A percentile compares a stretch with the other conserved stretches of the same genome.
Conservation (phyloP, 345 rosid genomes). For the Laguncularia racemosa region DNA sequence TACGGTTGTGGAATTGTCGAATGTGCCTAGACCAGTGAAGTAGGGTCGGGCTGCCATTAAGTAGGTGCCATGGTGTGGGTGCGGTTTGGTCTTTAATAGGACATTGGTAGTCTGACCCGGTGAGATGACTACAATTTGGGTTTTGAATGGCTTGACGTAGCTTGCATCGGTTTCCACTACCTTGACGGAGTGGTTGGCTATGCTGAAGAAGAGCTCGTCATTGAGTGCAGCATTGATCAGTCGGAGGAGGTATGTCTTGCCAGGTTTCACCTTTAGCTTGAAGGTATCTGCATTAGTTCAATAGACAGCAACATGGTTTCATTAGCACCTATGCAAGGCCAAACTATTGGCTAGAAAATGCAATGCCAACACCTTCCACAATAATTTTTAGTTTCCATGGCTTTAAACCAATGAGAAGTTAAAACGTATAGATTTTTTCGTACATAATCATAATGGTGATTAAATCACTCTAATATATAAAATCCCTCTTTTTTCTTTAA, state of each 20-base stretch:
- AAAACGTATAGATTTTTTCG: too few relatives aligned
- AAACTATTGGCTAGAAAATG: too few relatives aligned
- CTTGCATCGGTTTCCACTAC: conserved; percentile 73
- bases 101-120: conserved; percentile 79
- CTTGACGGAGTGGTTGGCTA: conserved; percentile 60
- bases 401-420: too few relatives aligned
- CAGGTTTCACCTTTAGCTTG: conserved; percentile 52
- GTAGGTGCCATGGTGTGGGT: conserved; percentile 41
- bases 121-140: conserved; percentile 29
- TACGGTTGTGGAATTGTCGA: conserved; percentile 62
- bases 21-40: conserved; percentile 50
- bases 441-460: too few relatives aligned
- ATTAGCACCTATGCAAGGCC: too few relatives aligned
- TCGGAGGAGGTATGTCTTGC: conserved; percentile 61
- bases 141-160: conserved; percentile 65
- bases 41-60: conserved; percentile 68
- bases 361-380: too few relatives aligned
- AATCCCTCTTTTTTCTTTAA: too few relatives aligned
- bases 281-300: conserved; percentile 72
- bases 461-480: too few relatives aligned
- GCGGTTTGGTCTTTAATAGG: conserved; percentile 51
- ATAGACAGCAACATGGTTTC: too few relatives aligned
- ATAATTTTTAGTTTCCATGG: too few relatives aligned
- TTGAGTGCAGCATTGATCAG: conserved; percentile 75
- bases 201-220: conserved; percentile 66